Base-by-base conservation (phyloP, 257 asterid species). In the Perilla frutescens region DNA sequence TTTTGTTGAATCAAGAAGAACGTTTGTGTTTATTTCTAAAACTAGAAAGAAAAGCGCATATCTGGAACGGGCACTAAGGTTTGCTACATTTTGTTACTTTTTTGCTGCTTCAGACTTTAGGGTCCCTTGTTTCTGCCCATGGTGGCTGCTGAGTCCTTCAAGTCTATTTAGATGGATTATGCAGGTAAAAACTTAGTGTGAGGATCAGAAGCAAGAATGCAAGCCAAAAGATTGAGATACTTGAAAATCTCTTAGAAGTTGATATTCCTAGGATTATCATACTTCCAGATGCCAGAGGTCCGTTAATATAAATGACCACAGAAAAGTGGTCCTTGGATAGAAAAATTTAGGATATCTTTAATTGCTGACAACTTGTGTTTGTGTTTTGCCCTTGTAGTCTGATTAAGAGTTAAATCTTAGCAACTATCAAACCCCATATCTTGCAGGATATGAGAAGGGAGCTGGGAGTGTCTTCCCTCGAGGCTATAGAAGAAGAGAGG, bases 401-500 rank as follows among this genome's bases (percentile, higher is more conserved):
- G n/a, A 40, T 62, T 26, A 4, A 13, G 3, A 7, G 36, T 43
- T 43, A 36, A n/a, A 12, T 20, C 59, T 6, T 11, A 53, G 58
- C 26, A 36, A 48, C 15, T 13, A 29, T 43, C 1, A 3, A 9
- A 9, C 26, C 54, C 5, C 31, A 40, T 69, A 48, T 69, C 8
- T 55, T 80, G 71, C 79, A 93, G 98, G 96, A 87, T 75, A 70
- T 89, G 83, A 86, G 90, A 77, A 88, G 97, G 83, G 96, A 87
- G 77, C 66, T 89, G 75, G 98, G 98, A 71, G 74, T 90, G 75
- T 86, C 96, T 64, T 47, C 92, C 39, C 83, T 88, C 11, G 96
- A 94, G 71, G 96, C 89, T 68, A 74, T 85, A 37, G 96, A 91
- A 79, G 95, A 88, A 86, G 97, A 94, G 83, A 89, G 86, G 62